These are phyloP conservation scores for Yamadazyma triangularis DNA, from an alignment of 1,139 yeast species.

Conservation along the genomic window DNA sequence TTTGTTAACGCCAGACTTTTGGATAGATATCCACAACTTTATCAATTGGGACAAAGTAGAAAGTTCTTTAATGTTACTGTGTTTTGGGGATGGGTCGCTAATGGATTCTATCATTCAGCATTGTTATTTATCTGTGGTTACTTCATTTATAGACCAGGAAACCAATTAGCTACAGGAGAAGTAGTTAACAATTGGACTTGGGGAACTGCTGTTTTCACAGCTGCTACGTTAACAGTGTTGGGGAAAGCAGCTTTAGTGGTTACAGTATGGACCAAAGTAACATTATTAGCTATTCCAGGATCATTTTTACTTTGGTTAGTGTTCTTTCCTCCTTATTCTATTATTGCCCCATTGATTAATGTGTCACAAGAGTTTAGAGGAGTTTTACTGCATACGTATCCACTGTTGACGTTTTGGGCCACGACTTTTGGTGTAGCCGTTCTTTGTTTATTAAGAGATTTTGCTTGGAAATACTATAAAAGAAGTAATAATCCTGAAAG, in stretches of 20 bases:
- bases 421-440: slow-evolving; percentile 69
- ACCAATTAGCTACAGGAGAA: slow-evolving; percentile 61
- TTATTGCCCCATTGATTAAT: slow-evolving; percentile 76
- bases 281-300: slow-evolving; percentile 91
- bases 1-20: slow-evolving; percentile 86
- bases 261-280: slow-evolving; percentile 92
- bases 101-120: slow-evolving; percentile 93
- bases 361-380: slow-evolving; percentile 87
- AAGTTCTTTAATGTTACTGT: slow-evolving; percentile 85
- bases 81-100: slow-evolving; percentile 96
- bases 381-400: slow-evolving; percentile 69
- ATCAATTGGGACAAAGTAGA: slow-evolving; percentile 84
- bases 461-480: slow-evolving; percentile 91
- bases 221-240: slow-evolving; percentile 82
- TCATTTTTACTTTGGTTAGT: slow-evolving; percentile 80
- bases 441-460: slow-evolving; percentile 79
- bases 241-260: slow-evolving; percentile 94
- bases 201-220: slow-evolving; percentile 89
- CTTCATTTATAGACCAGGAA: slow-evolving; percentile 66
- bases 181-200: slow-evolving; percentile 92
- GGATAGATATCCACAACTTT: slow-evolving; percentile 89
- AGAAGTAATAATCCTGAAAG: slow-evolving; percentile 88
- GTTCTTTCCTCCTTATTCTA: slow-evolving; percentile 83
- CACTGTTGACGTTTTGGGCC: slow-evolving; percentile 82
- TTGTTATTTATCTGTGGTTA: slow-evolving; percentile 72